Evolutionary conservation across 768 basidiomycete species (phyloP), one percentile per base, ranked within the genome.

Genomic region (Lyophyllum atratum): DNA sequence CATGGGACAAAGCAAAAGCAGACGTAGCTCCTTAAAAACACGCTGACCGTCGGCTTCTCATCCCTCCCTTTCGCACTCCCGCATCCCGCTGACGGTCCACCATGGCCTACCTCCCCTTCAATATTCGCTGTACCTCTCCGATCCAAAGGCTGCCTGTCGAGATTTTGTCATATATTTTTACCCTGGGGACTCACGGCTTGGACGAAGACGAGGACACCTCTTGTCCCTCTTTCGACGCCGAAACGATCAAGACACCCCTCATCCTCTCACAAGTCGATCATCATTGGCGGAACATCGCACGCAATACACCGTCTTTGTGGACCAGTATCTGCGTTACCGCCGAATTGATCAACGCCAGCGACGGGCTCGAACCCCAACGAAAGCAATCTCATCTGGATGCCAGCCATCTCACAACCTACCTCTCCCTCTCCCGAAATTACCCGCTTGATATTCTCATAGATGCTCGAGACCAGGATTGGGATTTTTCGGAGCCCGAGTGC

Each of bases 391-490:
- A 49, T 14, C 60, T 80, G 12, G 73, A 81, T 59, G 73, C 70
- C 1, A 69, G 61, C 3, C 78, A 75, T 55, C 69, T 84, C 39
- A 60, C 61, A 8, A 64, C 73, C 6, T 82, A 75, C 64, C 72
- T 86, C 14, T 59, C 69, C 17, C 76, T 80, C 21, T 85, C 86
- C 3, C 70, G 74, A 17, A 75, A 72, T 26, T 75, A 75, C 59
- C 76, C 83, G 0, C 65, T 86, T 21, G 80, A 84, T 56, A 80
- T 87, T 53, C 72, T 83, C 43, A 79, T 86, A 44, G 83, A 85
- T 60, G 82, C 77, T 22, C 76, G 84, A 50, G 85, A 86, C 68
- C 76, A 76, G 4, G 76, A 80, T 21, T 86, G 84, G 83, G 79
- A 84, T 63, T 85, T 82, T 59, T 68, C 72, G 11, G 84, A 85